Evolutionary conservation across 768 basidiomycete species (phyloP), one percentile per base, ranked within the genome.

Genomic region (Sutorius australiensis): DNA sequence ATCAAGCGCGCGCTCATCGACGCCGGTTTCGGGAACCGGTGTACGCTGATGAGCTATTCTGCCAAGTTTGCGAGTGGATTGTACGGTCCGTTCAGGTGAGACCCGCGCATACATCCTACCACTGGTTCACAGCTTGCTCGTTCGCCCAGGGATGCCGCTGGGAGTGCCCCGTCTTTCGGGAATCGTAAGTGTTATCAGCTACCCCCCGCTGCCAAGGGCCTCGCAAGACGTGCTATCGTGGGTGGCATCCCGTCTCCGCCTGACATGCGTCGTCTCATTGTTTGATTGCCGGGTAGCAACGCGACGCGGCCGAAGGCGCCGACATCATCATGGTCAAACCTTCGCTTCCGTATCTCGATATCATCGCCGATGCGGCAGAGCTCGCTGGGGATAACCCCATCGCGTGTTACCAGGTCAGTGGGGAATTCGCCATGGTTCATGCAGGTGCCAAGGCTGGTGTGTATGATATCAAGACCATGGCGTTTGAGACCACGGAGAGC

Each of bases 311-410:
- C 9, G 97, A 98, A 75, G 97, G 97, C 17, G 97, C 97, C 16
- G 97, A 99, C 67, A 91, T 99, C 64, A 84, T 99, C 67, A 98
- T 99, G 95, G 93, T 99, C 67, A 99, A 99, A 67, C 97, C 97
- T 17, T 81, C 93, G 0, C 72, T 98, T 55, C 95, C 97, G 0
- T 98, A 98, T 73, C 89, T 98, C 46, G 97, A 99, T 72, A 87
- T 98, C 72, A 89, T 99, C 60, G 80, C 89, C 31, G 92, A 97
- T 64, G 92, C 92, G 14, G 82, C 86, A 4, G 72, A 84, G 59
- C 78, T 97, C 39, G 86, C 90, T 6, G 82, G 83, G 0, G 85
- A 95, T 65, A 87, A 91, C 62, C 95, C 95, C 2, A 77, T 97
- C n/a, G 97, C 97, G 0, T 92, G 90, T 63, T 99, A 98, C 70